Evolutionary conservation across 2,329 filamentous ascomycete genomes (phyloP), one percentile per base, ranked within the genome.

Genomic region (Claviceps africana): DNA sequence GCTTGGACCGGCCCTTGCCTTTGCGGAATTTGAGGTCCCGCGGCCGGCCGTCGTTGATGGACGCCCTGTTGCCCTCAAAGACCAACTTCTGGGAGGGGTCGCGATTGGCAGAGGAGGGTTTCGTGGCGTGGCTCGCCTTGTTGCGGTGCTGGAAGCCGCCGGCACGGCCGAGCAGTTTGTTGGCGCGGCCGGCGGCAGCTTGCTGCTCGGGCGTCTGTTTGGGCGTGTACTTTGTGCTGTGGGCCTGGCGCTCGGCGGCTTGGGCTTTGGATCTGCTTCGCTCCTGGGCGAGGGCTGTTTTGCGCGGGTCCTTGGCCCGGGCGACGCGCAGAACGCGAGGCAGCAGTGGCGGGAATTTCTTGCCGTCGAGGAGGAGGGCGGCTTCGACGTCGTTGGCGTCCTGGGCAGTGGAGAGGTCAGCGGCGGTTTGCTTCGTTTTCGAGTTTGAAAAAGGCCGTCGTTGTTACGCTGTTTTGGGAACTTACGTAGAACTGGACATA

Each of bases 281-380:
- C 60, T 66, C 58, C 59, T 72, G 57, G 51, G 77, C 77, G 30
- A 74, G 67, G 40, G 69, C 66, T 7, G 78, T 82, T 67, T 80
- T 81, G 62, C 77, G 75, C 37, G 77, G 78, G 53, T 85, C 85
- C 68, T 89, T 91, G 63, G 93, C 93, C 55, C 93, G 83, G 47
- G 81, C 85, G 47, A 98, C 90, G 51, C 93, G 85, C 35, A 98
- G 75, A 58, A 83, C 79, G 46, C 93, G 83, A 10, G 91, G 91
- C n/a, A 97, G 81, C 79, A 96, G 83, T 19, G 91, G 91, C 17
- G 91, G 89, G 63, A 90, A 97, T 61, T 87, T 93, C 74, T 97
- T 95, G 56, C 82, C 90, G 65, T 96, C 79, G 55, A 91, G 80
- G 40, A 94, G 77, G 13, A 98, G 77, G 1, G 93, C 93, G n/a